These are phyloP conservation scores for Thinopyrum elongatum DNA, from an alignment of 176 grass and related monocot species.

Conservation along the genomic window DNA sequence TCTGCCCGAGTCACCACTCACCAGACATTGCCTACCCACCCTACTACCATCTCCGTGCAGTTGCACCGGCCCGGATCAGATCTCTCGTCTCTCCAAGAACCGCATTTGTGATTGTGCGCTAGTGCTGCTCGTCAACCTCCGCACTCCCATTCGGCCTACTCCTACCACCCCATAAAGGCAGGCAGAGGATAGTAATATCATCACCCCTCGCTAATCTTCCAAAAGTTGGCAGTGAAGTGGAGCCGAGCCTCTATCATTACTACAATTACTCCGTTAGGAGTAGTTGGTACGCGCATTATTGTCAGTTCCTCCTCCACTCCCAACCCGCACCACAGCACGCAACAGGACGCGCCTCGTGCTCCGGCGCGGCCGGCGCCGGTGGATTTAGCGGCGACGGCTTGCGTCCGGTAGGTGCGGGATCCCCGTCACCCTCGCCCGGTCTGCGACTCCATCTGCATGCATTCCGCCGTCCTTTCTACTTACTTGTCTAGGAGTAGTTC, in stretches of 20 bases:
- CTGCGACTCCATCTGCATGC: background rate
- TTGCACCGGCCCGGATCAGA: slow-evolving; percentile 2
- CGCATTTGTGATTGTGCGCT: background rate
- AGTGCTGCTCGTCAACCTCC: background rate
- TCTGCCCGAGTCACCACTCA: too few species aligned
- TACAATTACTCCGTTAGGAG: too few species aligned
- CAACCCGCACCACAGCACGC: background rate
- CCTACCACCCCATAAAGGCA: too few species aligned
- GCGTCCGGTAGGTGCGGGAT: slow-evolving; percentile 18
- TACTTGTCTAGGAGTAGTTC: too few species aligned
- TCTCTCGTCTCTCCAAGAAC: background rate
- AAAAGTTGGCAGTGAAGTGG: too few species aligned
- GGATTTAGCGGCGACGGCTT: background rate
- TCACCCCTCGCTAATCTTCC: too few species aligned
- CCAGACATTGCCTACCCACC: background rate
- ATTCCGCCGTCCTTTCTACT: background rate
- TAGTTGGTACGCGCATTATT: slow-evolving; percentile 10
- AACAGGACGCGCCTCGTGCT: background rate
- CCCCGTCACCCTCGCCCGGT: background rate
- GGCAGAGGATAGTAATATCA: too few species aligned
- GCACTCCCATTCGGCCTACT: too few species aligned
- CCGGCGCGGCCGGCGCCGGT: slow-evolving; percentile 23
- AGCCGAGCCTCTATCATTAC: too few species aligned
- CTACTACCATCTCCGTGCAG: background rate
- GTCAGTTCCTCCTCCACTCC: background rate